Conservation (phyloP, 2,329 filamentous ascomycete genomes). For the Fusarium protoensiforme region DNA sequence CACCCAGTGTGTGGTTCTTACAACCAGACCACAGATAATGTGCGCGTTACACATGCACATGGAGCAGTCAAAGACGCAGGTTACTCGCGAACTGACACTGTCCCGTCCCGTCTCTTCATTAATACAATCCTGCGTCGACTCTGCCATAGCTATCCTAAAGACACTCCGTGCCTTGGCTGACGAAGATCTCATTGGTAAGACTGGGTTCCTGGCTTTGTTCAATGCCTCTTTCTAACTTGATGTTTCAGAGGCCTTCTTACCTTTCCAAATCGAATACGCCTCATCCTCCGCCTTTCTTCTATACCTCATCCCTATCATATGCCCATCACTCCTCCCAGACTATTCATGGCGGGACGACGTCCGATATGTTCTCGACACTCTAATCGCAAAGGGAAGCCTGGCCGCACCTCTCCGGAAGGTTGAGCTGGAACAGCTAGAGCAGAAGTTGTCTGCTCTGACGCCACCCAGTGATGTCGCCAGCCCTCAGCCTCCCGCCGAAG, state of each 20-base stretch:
- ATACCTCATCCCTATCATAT: constrained; percentile 47
- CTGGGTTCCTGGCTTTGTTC: fast-evolving
- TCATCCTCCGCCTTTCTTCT: constrained; percentile 55
- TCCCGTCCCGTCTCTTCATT: constrained; percentile 42
- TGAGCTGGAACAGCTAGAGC: constrained; percentile 52
- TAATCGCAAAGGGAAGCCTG: constrained; percentile 51
- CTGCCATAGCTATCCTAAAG: constrained; percentile 42
- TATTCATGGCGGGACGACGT: constrained; percentile 51
- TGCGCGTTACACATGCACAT: constrained; percentile 48
- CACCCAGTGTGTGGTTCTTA: constrained; percentile 43
- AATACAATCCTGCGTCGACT: constrained; percentile 44
- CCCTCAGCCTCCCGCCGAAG: not conserved
- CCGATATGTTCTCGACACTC: constrained; percentile 49
- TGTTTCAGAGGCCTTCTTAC: constrained; percentile 47
- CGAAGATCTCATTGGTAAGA: constrained; percentile 43
- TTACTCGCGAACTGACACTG: constrained; percentile 26
- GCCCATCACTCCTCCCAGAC: constrained; percentile 49
- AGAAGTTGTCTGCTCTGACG: constrained; percentile 49
- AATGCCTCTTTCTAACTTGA: not conserved
- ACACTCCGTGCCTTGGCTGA: constrained; percentile 42
- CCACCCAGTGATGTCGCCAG: constrained; percentile 31
- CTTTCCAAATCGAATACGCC: constrained; percentile 55
- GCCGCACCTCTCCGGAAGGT: constrained; percentile 51
- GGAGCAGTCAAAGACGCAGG: constrained; percentile 37
- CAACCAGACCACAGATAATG: constrained; percentile 46